Evolutionary conservation across 2,329 filamentous ascomycete genomes (phyloP), one percentile per base, ranked within the genome.

Genomic region (Cercospora canescens): DNA sequence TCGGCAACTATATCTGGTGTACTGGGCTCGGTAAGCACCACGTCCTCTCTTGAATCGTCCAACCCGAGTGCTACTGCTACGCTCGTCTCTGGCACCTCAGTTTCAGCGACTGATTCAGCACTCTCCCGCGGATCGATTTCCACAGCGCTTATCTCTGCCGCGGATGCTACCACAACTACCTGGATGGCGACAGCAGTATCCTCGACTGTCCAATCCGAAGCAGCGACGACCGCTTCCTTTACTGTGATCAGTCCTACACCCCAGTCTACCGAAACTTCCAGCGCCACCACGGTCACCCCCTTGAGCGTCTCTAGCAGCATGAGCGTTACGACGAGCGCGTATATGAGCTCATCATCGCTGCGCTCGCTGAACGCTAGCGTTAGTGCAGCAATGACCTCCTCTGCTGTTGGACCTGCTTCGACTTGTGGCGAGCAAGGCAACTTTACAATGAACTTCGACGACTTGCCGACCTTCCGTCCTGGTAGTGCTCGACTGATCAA

Each of bases 341-440:
- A 16, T 21, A 41, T 26, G 34, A 59, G 35, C 45, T 34, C 26
- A 52, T 34, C 50, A 18, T 58, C 55, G 16, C 34, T 52, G 30
- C 57, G 54, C 30, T 64, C 41, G 41, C 63, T 56, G 41, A 67
- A 65, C 61, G 50, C 60, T 39, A 68, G 61, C 50, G 66, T 68
- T 37, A 61, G 64, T 6, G 67, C 67, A 35, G 59, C 67, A 12
- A 34, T 67, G 14, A 67, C 67, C 1, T 73, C 71, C 6, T 69
- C 70, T 16, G 70, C 73, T 16, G 65, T 70, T 16, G 69, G 63
- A 5, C 66, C 69, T 50, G 67, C 69, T 65, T 18, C 65, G 57
- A 50, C 66, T 61, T 83, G 82, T 60, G 82, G 82, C 18, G 81
- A 84, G 69, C 77, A 76, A 60, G 82, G 82, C 39, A 78, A 80